These are phyloP conservation scores for Oidium heveae DNA, from an alignment of 2,329 filamentous ascomycete species.

Conservation along the genomic window DNA sequence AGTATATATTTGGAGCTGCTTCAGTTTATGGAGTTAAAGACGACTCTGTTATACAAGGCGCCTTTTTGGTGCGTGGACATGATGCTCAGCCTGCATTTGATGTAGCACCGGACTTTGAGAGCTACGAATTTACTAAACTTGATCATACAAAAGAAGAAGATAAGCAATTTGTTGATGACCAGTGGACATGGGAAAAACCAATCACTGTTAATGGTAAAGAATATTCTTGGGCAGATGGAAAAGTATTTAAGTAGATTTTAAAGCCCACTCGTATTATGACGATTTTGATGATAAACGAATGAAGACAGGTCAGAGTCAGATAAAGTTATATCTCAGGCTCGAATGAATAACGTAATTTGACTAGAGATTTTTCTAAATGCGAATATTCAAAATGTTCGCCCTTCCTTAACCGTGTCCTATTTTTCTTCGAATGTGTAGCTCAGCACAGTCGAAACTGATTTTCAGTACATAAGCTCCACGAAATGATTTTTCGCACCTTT, in stretches of 20 bases:
- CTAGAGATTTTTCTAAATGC: too few species aligned
- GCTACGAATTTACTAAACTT: constrained; percentile 90
- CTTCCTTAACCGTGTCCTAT: too few species aligned
- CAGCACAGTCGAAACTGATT: too few species aligned
- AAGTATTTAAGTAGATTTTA: constrained; percentile 98
- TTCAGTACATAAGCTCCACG: too few species aligned
- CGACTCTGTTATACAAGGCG: constrained; percentile 76
- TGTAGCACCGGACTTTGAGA: constrained; percentile 91
- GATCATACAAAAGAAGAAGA: constrained; percentile 70
- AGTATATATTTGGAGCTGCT: constrained; percentile 82
- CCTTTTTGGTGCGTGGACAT: constrained; percentile 84
- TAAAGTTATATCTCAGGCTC: too few species aligned
- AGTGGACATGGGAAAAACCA: constrained; percentile 84
- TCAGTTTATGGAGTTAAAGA: constrained; percentile 80
- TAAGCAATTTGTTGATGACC: constrained; percentile 58
- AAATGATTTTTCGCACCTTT: too few species aligned
- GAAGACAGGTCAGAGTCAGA: too few species aligned
- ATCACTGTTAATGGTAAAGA: constrained; percentile 62
- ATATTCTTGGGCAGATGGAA: constrained; percentile 70
- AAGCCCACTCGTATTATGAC: too few species aligned
- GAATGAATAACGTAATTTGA: too few species aligned
- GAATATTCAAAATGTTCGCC: too few species aligned
- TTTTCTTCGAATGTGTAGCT: too few species aligned
- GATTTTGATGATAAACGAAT: too few species aligned
- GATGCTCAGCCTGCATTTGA: constrained; percentile 72